These are phyloP conservation scores for Phytophthora tubulina DNA, from an alignment of 352 stramenopile genomes.

Conservation along the genomic window DNA sequence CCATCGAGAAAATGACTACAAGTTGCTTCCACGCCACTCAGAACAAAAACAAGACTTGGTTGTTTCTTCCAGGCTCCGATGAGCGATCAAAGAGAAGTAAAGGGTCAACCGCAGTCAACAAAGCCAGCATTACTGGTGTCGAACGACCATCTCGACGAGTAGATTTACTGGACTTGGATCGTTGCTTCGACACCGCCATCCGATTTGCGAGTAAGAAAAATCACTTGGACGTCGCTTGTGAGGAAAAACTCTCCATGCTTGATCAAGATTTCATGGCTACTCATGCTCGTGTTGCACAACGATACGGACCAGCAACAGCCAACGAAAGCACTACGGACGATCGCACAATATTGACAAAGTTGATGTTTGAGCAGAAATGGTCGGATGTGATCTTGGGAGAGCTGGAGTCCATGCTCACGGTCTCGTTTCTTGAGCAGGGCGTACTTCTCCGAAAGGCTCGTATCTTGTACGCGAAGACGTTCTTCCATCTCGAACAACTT, in stretches of 20 bases:
- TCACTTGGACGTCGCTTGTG: slow-evolving; percentile 50
- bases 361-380: slow-evolving; percentile 93
- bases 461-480: slow-evolving; percentile 81
- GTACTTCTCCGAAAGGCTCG: slow-evolving; percentile 81
- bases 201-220: slow-evolving; percentile 66
- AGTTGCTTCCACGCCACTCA: slow-evolving; percentile 78
- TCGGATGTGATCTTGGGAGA: slow-evolving; percentile 88
- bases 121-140: slow-evolving; percentile 59
- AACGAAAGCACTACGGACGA: slow-evolving; percentile 12
- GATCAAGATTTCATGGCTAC: slow-evolving; percentile 78
- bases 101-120: slow-evolving; percentile 41
- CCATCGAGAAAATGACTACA: slow-evolving; percentile 75
- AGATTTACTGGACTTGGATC: slow-evolving; percentile 76
- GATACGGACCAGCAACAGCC: slow-evolving; percentile 24
- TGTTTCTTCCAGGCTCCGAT: slow-evolving; percentile 72
- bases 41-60: slow-evolving; percentile 79
- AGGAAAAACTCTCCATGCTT: slow-evolving; percentile 65
- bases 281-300: slow-evolving; percentile 51
- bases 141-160: slow-evolving; percentile 71
- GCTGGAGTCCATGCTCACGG: slow-evolving; percentile 88
- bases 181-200: slow-evolving; percentile 75
- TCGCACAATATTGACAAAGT: slow-evolving; percentile 59
- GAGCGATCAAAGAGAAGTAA: slow-evolving; percentile 66
- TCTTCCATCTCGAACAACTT: slow-evolving; percentile 74
- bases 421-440: slow-evolving; percentile 92